Percentiles rank a stretch among this genome's conserved stretches.
Conservation (phyloP, 1,284 basidiomycete species). For the Rhizoctonia solani region DNA sequence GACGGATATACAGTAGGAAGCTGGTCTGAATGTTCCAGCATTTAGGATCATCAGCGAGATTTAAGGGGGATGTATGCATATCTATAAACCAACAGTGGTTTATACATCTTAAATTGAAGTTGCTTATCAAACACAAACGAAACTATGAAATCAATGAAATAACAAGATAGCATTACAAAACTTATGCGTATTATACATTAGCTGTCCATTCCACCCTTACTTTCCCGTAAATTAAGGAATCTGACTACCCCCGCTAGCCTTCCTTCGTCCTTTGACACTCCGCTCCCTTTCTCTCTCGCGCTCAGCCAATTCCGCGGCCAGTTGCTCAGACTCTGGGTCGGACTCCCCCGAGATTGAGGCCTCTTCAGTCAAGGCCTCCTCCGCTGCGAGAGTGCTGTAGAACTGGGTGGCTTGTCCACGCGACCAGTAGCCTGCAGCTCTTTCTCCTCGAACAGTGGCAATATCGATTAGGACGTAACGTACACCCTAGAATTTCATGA, state of each 20-base stretch:
- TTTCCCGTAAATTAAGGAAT: no score
- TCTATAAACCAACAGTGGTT: no score
- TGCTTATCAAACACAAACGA: no score
- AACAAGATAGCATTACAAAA: background rate
- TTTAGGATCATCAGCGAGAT: no score
- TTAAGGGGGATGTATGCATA: no score
- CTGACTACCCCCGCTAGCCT: constrained; percentile 2
- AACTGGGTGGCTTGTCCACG: constrained; percentile 60
- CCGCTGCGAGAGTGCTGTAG: constrained; percentile 58
- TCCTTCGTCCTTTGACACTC: background rate
- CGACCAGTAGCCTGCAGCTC: constrained; percentile 62
- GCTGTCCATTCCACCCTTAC: background rate
- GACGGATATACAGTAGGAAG: no score
- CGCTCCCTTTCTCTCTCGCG: constrained; percentile 12
- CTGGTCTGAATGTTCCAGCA: no score
- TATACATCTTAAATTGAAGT: no score
- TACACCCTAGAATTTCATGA: constrained; percentile 51
- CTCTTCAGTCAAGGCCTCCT: constrained; percentile 48
- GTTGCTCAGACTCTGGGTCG: background rate
- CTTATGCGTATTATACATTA: constrained; percentile 9
- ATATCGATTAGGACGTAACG: constrained; percentile 65
- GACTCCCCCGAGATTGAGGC: background rate
- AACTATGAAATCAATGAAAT: background rate
- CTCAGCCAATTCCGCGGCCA: constrained; percentile 5
- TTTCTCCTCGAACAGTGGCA: constrained; percentile 55